phyloP scores from a whole-genome alignment of 176 grass and related monocot genomes.

The barley (Hordeum vulgare) region DNA sequence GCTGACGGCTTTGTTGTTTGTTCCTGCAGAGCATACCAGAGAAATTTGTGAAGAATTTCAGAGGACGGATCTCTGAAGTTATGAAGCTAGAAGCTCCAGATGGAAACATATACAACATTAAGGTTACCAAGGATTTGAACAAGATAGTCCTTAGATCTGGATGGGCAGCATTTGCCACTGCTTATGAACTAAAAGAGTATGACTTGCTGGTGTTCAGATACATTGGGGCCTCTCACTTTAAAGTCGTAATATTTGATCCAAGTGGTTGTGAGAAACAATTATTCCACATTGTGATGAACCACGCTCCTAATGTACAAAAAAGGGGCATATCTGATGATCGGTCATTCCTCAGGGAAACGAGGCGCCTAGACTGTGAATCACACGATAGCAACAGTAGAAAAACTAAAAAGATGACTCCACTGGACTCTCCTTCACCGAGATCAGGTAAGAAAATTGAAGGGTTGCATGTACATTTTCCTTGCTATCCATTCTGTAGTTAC shows the following conservation, averaged over 20 bases:
- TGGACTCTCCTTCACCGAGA: not conserved
- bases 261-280: constrained; percentile 33
- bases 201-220: constrained; percentile 48
- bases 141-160: constrained; percentile 28
- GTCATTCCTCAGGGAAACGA: not conserved
- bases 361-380: not conserved
- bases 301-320: not conserved
- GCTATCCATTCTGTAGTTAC: not conserved
- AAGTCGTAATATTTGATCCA: constrained; percentile 33
- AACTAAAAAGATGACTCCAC: not conserved
- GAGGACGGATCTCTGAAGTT: constrained; percentile 2
- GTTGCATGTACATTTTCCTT: not conserved
- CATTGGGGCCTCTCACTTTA: constrained; percentile 29
- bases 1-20: not conserved
- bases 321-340: not conserved
- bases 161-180: constrained; percentile 32
- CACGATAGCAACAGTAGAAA: not conserved
- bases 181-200: constrained; percentile 2
- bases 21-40: constrained; percentile 31
- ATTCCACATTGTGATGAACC: constrained; percentile 3
- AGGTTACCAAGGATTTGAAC: not conserved
- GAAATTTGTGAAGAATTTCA: constrained; percentile 32
- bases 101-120: constrained; percentile 17
- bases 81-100: constrained; percentile 27
- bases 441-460: constrained; percentile 1